Evolutionary conservation across 805 yeast genomes (phyloP).

Genomic region (Danielia reshetovae): DNA sequence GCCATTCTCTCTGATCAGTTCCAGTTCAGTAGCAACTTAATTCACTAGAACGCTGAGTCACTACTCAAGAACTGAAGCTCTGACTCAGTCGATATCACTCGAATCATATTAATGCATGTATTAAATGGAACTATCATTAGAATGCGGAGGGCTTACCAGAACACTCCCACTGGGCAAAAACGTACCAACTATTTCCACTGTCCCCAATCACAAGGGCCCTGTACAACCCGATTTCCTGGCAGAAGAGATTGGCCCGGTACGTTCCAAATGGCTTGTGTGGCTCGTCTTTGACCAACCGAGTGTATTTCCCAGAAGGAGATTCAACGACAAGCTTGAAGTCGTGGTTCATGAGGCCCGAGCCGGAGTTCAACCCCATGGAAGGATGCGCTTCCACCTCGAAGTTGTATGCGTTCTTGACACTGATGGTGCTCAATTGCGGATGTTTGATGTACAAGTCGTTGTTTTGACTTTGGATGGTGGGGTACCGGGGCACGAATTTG

Average conservation of each 20-base stretch:
- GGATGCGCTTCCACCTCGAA: conserved; percentile 66
- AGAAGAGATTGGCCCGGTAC: conserved; percentile 57
- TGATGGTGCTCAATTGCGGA: conserved; percentile 72
- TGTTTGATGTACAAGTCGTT: conserved; percentile 79
- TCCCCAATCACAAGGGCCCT: conserved; percentile 78
- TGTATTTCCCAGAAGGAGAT: conserved; percentile 79
- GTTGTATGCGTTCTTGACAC: conserved; percentile 53
- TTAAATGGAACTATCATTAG: no score
- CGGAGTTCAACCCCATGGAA: conserved; percentile 42
- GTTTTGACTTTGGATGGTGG: conserved; percentile 62
- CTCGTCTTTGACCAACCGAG: conserved; percentile 51
- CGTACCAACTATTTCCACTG: conserved; percentile 76
- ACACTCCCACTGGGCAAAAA: conserved; percentile 89
- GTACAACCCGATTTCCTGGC: conserved; percentile 78
- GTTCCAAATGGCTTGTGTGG: conserved; percentile 45
- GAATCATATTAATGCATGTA: no score
- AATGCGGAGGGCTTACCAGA: no score
- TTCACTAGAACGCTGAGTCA: no score
- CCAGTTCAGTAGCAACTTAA: no score
- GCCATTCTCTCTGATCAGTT: no score
- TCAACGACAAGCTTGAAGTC: conserved; percentile 66
- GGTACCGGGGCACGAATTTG: conserved; percentile 67
- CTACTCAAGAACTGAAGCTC: no score
- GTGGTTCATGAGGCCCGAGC: conserved; percentile 29
- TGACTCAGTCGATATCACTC: no score